phyloP scores from a whole-genome alignment of 768 basidiomycete species.

The Serendipita sp. region DNA sequence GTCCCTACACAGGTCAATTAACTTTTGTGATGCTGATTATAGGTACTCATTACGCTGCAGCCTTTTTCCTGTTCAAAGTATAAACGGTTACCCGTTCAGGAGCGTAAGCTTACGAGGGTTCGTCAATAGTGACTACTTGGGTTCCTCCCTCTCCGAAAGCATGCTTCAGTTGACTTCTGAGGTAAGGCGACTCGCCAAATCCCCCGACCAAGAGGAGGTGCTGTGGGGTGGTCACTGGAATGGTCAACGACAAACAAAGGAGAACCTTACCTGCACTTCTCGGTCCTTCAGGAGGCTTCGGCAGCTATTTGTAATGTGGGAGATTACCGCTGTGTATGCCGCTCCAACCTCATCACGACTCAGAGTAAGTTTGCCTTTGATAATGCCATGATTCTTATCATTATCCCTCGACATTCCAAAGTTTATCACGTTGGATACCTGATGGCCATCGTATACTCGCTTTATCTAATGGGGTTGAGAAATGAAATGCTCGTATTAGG shows the following conservation, averaged over 20 bases:
- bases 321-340: not conserved
- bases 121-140: not conserved
- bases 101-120: not conserved
- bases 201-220: not conserved
- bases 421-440: not conserved
- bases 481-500: not conserved
- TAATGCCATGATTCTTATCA: not conserved
- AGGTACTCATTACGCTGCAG: not conserved
- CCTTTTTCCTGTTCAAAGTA: not conserved
- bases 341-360: not conserved
- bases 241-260: too few species aligned
- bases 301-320: not conserved
- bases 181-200: not conserved
- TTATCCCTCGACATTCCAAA: conserved; percentile 7
- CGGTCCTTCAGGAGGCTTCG: not conserved
- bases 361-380: not conserved
- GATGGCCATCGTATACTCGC: conserved; percentile 2
- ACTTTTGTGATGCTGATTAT: not conserved
- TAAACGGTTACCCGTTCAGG: too few species aligned
- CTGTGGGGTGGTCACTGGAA: not conserved
- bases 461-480: not conserved
- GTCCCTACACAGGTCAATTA: not conserved
- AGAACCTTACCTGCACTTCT: not conserved
- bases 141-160: not conserved
- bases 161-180: not conserved